Base-by-base conservation (phyloP, 2,329 filamentous ascomycete species). In the Torrubiella hemipterigena region DNA sequence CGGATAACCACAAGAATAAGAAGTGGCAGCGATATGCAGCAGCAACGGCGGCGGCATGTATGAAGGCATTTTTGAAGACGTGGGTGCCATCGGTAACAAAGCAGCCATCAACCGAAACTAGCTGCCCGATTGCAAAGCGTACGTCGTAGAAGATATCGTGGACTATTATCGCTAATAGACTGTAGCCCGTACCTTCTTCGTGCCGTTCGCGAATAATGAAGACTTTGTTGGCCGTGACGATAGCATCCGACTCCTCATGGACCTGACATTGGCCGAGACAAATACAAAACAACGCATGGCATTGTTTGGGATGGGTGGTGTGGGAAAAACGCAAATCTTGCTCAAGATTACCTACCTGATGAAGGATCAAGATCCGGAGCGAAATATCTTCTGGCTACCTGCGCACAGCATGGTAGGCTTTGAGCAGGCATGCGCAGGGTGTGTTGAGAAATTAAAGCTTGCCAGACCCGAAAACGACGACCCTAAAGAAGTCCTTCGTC, bases 401-500 rank as follows among this genome's bases (percentile, higher is more conserved):
- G 58, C 54, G 6, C 44, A 49, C 16, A 59, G 53, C 34, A 35
- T 40, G n/a, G 52, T 49, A 12, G 55, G 43, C 32, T 53, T 65
- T 33, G 46, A 61, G 22, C 50, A 58, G 31, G 56, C 56, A 10
- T 63, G 54, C 35, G 29, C 28, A 3, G 46, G 48, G 5, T 48
- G 62, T 4, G 50, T 45, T 2, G 45, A 40, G 23, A 42, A 48
- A 41, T 44, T 62, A 10, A 27, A 34, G 1, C 39, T 55, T 6
- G 23, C 57, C 10, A 55, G 65, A 28, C 41, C 41, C 6, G 55
- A 68, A 31, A 72, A 73, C 36, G 54, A 58, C 28, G 76, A 81
- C 38, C 44, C 74, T 22, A 66, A 69, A 32, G 70, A 77, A 41
- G 64, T 73, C 52, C 73, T 81, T 42, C 60, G 69, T 10, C 28